Evolutionary conservation across 257 asterid genomes (phyloP), one percentile per base, ranked within the genome.

Genomic region (Plectranthus barbatus): DNA sequence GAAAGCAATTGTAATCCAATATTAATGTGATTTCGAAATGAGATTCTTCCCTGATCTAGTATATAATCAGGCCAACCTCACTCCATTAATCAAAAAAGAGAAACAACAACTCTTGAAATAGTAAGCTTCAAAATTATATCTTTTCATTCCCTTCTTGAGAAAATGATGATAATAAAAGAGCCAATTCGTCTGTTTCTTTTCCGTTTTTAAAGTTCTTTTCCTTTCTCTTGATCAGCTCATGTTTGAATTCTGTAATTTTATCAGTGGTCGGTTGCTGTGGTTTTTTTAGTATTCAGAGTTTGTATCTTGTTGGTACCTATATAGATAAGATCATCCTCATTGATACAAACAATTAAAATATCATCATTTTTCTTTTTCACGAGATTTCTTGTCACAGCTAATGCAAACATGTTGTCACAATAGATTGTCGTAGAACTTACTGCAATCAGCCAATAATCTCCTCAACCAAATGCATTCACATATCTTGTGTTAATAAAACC

Each of bases 121-220:
- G 46, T 37, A 64, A 72, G 34, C 61, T 51, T 24, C 29, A 76
- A 56, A 34, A 51, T 59, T 68, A 59, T 62, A 76, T 72, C 73
- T 52, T 76, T 68, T 47, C 9, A 52, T 58, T 51, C 80, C 76
- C 54, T 50, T 60, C 52, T 49, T 15, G 21, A 19, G 11, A 29
- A 20, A 31, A 12, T 24, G 26, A 11, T 1, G 46, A 23, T 7
- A 41, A 14, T 46, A 57, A 48, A 51, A 45, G 24, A 49, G 41
- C 48, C 51, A 41, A 41, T 65, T 72, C 42, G 57, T 56, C 10
- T 17, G 6, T 56, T 34, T 56, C 62, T 21, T 24, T 29, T 37
- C 18, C 18, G 24, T 40, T 18, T n/a, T 57, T 15, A 59, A 41
- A 23, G 17, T 58, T 15, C 45, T 41, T n/a, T 42, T 29, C 23